phyloP scores from a whole-genome alignment of 768 basidiomycete species.

The Artomyces pyxidatus region DNA sequence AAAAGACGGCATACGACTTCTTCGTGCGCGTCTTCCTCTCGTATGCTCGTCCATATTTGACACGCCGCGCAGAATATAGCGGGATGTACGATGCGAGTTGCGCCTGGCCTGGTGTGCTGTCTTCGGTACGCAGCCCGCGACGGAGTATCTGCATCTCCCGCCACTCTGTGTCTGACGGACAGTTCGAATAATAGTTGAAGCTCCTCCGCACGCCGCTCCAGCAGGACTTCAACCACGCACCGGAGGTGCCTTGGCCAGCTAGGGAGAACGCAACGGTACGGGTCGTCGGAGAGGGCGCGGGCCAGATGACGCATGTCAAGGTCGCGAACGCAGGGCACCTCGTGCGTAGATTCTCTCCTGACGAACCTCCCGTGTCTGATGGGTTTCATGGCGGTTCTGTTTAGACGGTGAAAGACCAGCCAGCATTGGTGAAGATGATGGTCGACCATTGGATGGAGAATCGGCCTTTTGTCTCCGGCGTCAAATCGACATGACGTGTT shows the following conservation, averaged over 20 bases:
- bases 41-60: conserved; percentile 11
- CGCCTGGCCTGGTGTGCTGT: background rate
- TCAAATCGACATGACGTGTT: too few species aligned
- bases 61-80: conserved; percentile 15
- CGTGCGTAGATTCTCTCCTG: background rate
- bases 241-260: conserved; percentile 23
- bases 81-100: background rate
- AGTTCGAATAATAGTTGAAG: background rate
- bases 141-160: background rate
- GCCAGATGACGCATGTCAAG: conserved; percentile 26
- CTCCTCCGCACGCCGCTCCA: conserved; percentile 17
- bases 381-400: too few species aligned
- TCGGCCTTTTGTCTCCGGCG: conserved; percentile 6
- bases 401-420: too few species aligned
- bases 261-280: conserved; percentile 20
- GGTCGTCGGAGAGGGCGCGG: conserved; percentile 25
- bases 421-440: conserved; percentile 18
- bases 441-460: conserved; percentile 20
- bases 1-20: conserved; percentile 23
- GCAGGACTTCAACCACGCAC: conserved; percentile 18
- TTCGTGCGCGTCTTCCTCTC: conserved; percentile 18
- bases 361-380: too few species aligned
- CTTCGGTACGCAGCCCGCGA: background rate
- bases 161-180: too few species aligned
- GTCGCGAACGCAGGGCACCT: conserved; percentile 26